These are phyloP conservation scores for Russula ochroleuca DNA, from an alignment of 768 basidiomycete species.

Conservation along the genomic window DNA sequence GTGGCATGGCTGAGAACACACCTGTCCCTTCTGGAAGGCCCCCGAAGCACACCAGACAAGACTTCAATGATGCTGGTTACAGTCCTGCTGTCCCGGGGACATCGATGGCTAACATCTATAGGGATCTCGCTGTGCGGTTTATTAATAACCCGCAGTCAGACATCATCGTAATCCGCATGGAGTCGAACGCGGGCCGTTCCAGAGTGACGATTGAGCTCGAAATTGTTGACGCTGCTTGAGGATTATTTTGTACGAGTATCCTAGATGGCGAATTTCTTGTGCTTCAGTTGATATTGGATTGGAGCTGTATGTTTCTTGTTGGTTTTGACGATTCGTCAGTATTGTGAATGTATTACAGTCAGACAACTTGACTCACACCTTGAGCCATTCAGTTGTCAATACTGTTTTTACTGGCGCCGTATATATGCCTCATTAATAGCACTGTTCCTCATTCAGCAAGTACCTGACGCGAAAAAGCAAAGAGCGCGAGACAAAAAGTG, in stretches of 20 bases:
- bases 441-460: neutral
- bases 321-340: too few relatives aligned
- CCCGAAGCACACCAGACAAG: neutral
- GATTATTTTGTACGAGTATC: too few relatives aligned
- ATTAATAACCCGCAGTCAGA: constrained; percentile 5
- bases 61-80: neutral
- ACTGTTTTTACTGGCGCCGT: too few relatives aligned
- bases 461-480: too few relatives aligned
- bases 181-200: constrained; percentile 2
- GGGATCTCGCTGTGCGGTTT: constrained; percentile 4
- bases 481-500: too few relatives aligned
- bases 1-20: neutral
- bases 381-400: too few relatives aligned
- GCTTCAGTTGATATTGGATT: too few relatives aligned
- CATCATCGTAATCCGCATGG: constrained; percentile 8
- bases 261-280: too few relatives aligned
- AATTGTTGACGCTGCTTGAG: neutral
- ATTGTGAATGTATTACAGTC: too few relatives aligned
- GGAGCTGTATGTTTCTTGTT: too few relatives aligned
- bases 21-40: neutral
- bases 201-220: constrained; percentile 11
- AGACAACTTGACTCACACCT: too few relatives aligned
- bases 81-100: neutral
- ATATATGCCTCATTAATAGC: neutral
- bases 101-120: neutral